These are phyloP conservation scores for Diaporthe caulivora DNA, from an alignment of 2,329 filamentous ascomycete species.

Conservation along the genomic window DNA sequence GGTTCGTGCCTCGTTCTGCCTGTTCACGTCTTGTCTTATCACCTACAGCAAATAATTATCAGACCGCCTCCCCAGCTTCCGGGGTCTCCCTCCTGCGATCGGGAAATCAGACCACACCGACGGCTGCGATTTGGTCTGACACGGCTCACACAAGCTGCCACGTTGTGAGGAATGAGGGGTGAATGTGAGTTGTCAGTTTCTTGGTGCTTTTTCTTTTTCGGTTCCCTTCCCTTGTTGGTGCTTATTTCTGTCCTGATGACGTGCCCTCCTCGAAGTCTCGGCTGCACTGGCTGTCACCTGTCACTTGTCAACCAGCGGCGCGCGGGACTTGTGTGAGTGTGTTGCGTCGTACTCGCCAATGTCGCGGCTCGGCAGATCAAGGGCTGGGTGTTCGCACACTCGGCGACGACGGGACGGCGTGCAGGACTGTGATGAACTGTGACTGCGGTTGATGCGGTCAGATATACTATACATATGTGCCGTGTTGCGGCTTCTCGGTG, in stretches of 20 bases:
- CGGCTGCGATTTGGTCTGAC: background rate
- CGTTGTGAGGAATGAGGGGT: conserved; percentile 26
- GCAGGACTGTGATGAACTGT: background rate
- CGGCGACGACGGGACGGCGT: conserved; percentile 8
- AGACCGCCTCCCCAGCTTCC: background rate
- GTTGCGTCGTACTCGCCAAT: conserved; percentile 5
- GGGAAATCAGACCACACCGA: conserved; percentile 3
- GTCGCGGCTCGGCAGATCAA: conserved; percentile 21
- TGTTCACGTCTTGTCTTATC: background rate
- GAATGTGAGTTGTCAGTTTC: conserved; percentile 29
- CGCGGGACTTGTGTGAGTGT: conserved; percentile 1
- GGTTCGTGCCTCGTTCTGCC: background rate
- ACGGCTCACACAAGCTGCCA: conserved; percentile 19
- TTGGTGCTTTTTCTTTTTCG: too few relatives aligned
- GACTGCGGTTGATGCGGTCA: conserved; percentile 1
- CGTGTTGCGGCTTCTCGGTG: background rate
- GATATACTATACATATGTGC: conserved; percentile 10
- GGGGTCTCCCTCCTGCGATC: background rate
- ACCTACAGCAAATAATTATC: too few relatives aligned
- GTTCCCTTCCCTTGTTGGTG: background rate
- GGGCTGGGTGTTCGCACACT: background rate
- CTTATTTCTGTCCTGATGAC: background rate
- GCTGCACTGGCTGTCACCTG: background rate
- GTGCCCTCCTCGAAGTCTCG: conserved; percentile 1
- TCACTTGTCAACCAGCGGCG: conserved; percentile 1